Conservation (phyloP, 192 early-diverging fungal species). For the Oehlia diaphana region DNA sequence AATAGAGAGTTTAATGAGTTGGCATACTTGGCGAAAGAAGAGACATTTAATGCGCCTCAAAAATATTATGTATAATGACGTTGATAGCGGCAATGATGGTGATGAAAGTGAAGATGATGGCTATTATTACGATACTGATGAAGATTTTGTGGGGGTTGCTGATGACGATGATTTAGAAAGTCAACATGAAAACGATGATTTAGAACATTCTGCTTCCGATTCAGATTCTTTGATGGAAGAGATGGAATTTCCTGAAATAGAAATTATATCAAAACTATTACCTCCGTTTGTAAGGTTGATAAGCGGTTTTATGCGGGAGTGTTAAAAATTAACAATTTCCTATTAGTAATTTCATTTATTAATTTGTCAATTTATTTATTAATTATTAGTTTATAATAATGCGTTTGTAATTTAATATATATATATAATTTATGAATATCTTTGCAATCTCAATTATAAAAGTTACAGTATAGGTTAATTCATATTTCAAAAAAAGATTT, state of each 20-base stretch:
- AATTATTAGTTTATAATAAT: too few species aligned
- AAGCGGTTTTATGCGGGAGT: neutral
- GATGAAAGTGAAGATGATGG: neutral
- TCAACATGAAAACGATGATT: neutral
- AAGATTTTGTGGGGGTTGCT: conserved; percentile 11
- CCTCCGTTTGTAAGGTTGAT: conserved; percentile 7
- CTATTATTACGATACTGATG: conserved; percentile 8
- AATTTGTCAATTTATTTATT: too few species aligned
- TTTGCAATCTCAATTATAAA: too few species aligned
- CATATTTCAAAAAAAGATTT: too few species aligned
- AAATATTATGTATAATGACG: conserved; percentile 32
- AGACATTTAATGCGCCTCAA: conserved; percentile 37
- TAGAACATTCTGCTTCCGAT: neutral
- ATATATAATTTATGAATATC: too few species aligned
- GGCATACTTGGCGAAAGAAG: conserved; percentile 35
- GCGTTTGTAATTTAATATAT: too few species aligned
- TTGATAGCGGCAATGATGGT: conserved; percentile 24
- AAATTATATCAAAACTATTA: conserved; percentile 6
- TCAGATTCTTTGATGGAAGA: neutral
- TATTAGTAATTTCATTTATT: too few species aligned
- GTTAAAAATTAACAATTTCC: neutral
- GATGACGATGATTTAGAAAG: neutral
- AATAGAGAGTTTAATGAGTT: conserved; percentile 33
- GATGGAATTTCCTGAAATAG: conserved; percentile 4
- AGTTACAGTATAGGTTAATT: too few species aligned